Base-by-base conservation (phyloP, 2,329 filamentous ascomycete genomes). In the Phialophora tarda region DNA sequence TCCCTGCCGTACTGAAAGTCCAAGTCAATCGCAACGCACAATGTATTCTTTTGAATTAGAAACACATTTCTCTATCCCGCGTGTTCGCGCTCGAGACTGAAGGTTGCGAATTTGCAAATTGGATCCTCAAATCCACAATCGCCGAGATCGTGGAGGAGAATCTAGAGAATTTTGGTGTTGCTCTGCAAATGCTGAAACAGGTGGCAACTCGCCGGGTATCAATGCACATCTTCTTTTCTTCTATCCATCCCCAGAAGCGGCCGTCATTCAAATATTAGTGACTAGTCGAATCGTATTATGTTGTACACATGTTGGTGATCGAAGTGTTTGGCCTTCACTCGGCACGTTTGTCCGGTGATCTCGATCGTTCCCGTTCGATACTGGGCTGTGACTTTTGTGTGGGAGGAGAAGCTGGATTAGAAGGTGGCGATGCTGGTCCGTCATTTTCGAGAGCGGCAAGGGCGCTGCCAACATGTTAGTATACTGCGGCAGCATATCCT, bases 351-450 rank as follows among this genome's bases (percentile, higher is more conserved):
- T 76, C 77, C 65, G 78, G 78, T 60, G 79, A 78, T 74, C 78
- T 78, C 59, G 80, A 79, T 71, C 77, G 78, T 64, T 78, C 77
- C 68, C 78, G 78, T 71, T 81, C 78, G 69, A 77, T 75, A 59
- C 77, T 77, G 61, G 80, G 81, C 74, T 80, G 80, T 55, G 80
- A 78, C 73, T 83, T 83, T 64, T 78, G 78, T 63, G 79, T 75
- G 64, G 78, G 75, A 62, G 82, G 82, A 34, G 82, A 83, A 51
- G 80, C 77, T 44, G 80, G 80, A 73, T 81, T 79, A 26, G 81
- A 82, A 38, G 82, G 80, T 50, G 82, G 82, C 61, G 82, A 83
- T 24, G 79, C 79, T 32, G 81, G 80, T 73, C 81, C 76, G 74
- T 79, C 79, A 71, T 78, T 70, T 74, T 83, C 81, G 71, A 83